Base-by-base conservation (phyloP, 805 yeast species). In the Yarrowia bubula region DNA sequence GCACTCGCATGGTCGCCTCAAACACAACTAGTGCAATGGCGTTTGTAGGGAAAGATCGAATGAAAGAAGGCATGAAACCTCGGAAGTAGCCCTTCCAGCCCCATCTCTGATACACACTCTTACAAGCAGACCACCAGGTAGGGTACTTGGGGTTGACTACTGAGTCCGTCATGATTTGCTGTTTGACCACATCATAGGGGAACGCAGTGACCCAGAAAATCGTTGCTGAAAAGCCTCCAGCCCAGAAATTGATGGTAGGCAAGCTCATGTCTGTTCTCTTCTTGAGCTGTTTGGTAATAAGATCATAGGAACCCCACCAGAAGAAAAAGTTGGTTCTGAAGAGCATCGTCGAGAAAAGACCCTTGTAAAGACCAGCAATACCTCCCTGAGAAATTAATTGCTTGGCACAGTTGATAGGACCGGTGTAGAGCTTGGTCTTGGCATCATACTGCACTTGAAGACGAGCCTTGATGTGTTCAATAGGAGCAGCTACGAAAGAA, bases 251-350 rank as follows among this genome's bases (percentile, higher is more conserved):
- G 66, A 91, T 81, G 0, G 91, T 79, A 1, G 95, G 84, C 44
- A 83, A 83, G 57, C 87, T 83, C 80, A 90, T 69, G 43, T 77
- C 75, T 0, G 96, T 90, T 70, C 89, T 79, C 6, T 80, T 78
- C 69, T 83, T 81, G 75, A 91, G 86, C 80, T 82, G 86, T 64
- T 82, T 79, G 8, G 96, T 89, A 74, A 91, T 81, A 8, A 90
- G 65, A 72, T 90, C 96, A 73, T 92, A 92, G 0, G 96, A 86
- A 1, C 96, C 96, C 98, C 98, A 92, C 93, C 96, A 90, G 66
- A 90, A 89, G 39, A 89, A 81, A 74, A 91, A 92, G 75, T 89
- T 89, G 1, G 96, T 86, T 73, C 97, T 81, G 78, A 92, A 92
- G 13, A 92, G 82, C 87, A 91, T 84, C 0, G 98, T 92, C 14